phyloP scores from a whole-genome alignment of 139 green algal genomes.

The Chlamydomonas schloesseri region DNA sequence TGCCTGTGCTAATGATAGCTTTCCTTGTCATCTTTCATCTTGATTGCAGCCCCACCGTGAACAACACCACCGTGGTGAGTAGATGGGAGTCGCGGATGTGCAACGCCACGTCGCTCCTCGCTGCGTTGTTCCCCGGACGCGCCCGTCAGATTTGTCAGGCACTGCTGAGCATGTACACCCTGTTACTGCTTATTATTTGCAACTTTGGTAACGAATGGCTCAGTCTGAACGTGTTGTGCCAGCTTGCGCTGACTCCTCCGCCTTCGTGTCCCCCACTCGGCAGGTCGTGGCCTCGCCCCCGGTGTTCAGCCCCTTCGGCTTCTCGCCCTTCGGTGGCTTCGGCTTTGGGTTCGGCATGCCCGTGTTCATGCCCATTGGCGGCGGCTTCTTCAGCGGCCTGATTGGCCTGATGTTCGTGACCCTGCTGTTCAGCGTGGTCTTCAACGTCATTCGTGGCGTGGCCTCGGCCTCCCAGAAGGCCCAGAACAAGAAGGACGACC shows the following conservation, averaged over 20 bases:
- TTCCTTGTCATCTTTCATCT: background rate
- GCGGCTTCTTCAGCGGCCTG: conserved; percentile 39
- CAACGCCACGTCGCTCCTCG: too few species aligned
- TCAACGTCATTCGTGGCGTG: conserved; percentile 42
- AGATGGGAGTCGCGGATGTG: too few species aligned
- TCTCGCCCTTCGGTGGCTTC: conserved; percentile 41
- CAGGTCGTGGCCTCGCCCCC: conserved; percentile 4
- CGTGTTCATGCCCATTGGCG: conserved; percentile 39
- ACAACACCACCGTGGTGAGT: conserved; percentile 34
- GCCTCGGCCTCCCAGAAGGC: background rate
- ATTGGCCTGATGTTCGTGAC: conserved; percentile 33
- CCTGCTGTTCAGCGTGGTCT: conserved; percentile 34
- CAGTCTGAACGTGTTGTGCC: too few species aligned
- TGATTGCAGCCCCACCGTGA: conserved; percentile 5
- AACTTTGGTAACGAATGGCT: too few species aligned
- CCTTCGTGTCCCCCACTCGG: too few species aligned
- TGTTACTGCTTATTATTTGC: too few species aligned
- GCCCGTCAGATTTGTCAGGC: too few species aligned
- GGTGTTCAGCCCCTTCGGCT: conserved; percentile 43
- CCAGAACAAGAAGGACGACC: conserved; percentile 28
- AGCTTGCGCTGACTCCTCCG: too few species aligned
- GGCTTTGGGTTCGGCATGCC: conserved; percentile 44
- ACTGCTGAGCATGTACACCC: too few species aligned
- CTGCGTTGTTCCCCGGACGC: too few species aligned
- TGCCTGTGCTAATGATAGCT: too few species aligned